Percentiles rank a stretch among this genome's conserved stretches.
Conservation (phyloP, 768 basidiomycete genomes). For the Collybiopsis confluens region DNA sequence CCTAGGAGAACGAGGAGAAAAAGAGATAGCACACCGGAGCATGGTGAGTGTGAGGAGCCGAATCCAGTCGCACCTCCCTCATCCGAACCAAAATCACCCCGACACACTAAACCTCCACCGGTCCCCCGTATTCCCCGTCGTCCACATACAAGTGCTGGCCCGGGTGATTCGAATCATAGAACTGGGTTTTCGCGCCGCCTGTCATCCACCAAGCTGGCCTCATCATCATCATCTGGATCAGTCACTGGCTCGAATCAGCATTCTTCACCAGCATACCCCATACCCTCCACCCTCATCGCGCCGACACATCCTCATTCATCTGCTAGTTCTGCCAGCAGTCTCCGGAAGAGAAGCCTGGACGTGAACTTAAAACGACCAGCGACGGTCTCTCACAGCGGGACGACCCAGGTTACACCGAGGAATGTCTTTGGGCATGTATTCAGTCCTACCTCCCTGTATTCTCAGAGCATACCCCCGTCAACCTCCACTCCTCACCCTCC, state of each 20-base stretch:
- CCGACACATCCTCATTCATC: background rate
- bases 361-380: background rate
- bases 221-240: background rate
- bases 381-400: background rate
- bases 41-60: background rate
- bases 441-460: background rate
- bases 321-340: no score
- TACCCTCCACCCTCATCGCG: no score
- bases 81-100: background rate
- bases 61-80: background rate
- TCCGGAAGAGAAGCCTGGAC: no score
- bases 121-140: slow-evolving; percentile 31
- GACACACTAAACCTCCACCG: slow-evolving; percentile 6
- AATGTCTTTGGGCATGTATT: slow-evolving; percentile 4
- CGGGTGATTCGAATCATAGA: slow-evolving; percentile 46
- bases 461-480: no score
- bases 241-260: no score
- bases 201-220: slow-evolving; percentile 5
- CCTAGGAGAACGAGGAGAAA: slow-evolving; percentile 14
- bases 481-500: no score
- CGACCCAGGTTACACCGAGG: background rate
- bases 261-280: background rate
- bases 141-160: slow-evolving; percentile 75
- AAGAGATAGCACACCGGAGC: background rate
- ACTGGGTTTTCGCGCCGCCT: slow-evolving; percentile 16